These are phyloP conservation scores for Coemansia sp. DNA, from an alignment of 192 early-diverging fungal species.

Conservation along the genomic window DNA sequence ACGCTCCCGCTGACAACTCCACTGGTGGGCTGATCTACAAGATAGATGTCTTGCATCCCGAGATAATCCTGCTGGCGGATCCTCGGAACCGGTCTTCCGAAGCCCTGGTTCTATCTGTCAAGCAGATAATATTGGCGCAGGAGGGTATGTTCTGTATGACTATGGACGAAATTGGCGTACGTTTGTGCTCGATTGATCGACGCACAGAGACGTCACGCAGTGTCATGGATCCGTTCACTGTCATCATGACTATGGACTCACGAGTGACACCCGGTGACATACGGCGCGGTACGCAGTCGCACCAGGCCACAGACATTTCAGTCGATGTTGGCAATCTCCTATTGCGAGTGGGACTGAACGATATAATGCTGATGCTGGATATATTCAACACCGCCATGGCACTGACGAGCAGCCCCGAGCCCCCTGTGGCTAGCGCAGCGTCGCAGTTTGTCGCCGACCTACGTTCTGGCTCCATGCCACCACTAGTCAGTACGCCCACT, in stretches of 20 bases:
- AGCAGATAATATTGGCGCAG: slow-evolving; percentile 80
- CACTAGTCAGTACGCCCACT: not conserved
- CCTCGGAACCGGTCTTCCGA: slow-evolving; percentile 73
- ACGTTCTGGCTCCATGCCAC: not conserved
- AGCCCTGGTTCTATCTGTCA: slow-evolving; percentile 84
- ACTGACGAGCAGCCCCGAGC: slow-evolving; percentile 54
- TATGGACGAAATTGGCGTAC: slow-evolving; percentile 85
- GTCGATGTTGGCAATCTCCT: slow-evolving; percentile 80
- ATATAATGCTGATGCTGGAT: slow-evolving; percentile 79
- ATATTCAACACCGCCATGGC: slow-evolving; percentile 76
- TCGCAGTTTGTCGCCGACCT: slow-evolving; percentile 1
- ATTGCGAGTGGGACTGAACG: slow-evolving; percentile 85
- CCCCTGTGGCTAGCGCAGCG: not conserved
- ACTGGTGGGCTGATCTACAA: slow-evolving; percentile 68
- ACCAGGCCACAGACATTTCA: slow-evolving; percentile 66
- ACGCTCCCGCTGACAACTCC: slow-evolving; percentile 6
- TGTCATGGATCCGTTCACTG: slow-evolving; percentile 91
- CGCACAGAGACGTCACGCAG: slow-evolving; percentile 76
- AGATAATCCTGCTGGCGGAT: slow-evolving; percentile 85
- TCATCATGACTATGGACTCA: slow-evolving; percentile 80
- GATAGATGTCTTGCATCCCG: slow-evolving; percentile 77
- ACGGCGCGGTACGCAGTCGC: slow-evolving; percentile 21
- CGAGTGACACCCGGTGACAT: slow-evolving; percentile 62
- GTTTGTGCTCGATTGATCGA: slow-evolving; percentile 88
- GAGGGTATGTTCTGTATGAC: slow-evolving; percentile 76